phyloP scores from a whole-genome alignment of 441 rosid species.

The Melastoma candidum region DNA sequence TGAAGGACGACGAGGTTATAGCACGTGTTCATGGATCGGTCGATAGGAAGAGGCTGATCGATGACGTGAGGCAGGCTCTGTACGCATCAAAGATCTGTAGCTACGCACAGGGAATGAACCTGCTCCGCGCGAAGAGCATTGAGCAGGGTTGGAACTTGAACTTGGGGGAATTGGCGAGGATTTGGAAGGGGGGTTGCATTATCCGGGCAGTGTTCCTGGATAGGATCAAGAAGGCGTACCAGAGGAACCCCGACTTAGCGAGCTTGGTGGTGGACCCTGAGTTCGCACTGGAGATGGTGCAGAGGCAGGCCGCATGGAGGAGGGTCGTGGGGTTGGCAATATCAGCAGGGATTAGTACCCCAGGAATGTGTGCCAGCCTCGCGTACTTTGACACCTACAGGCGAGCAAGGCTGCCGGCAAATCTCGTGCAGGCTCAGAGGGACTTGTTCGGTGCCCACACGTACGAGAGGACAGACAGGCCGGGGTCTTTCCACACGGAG shows the following conservation, averaged over 20 bases:
- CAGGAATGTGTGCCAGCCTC: constrained; percentile 93
- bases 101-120: constrained; percentile 94
- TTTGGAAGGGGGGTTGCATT: constrained; percentile 97
- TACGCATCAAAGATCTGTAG: constrained; percentile 91
- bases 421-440: constrained; percentile 97
- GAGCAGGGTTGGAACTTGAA: constrained; percentile 77
- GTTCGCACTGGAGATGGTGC: constrained; percentile 92
- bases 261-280: constrained; percentile 88
- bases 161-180: constrained; percentile 77
- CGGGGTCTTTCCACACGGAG: constrained; percentile 74
- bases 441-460: constrained; percentile 96
- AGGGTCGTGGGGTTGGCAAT: constrained; percentile 84
- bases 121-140: constrained; percentile 79
- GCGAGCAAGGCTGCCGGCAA: constrained; percentile 79
- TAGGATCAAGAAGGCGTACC: constrained; percentile 90
- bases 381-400: constrained; percentile 88
- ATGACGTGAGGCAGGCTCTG: constrained; percentile 90
- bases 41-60: constrained; percentile 79
- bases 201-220: constrained; percentile 92
- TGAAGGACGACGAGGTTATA: constrained; percentile 51
- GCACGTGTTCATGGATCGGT: constrained; percentile 23
- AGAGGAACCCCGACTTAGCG: constrained; percentile 74
- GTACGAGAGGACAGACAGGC: constrained; percentile 74
- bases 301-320: constrained; percentile 98
- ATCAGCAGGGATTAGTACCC: constrained; percentile 83